phyloP scores from a whole-genome alignment of 495 filamentous ascomycete genomes.

The Xylaria sp. region DNA sequence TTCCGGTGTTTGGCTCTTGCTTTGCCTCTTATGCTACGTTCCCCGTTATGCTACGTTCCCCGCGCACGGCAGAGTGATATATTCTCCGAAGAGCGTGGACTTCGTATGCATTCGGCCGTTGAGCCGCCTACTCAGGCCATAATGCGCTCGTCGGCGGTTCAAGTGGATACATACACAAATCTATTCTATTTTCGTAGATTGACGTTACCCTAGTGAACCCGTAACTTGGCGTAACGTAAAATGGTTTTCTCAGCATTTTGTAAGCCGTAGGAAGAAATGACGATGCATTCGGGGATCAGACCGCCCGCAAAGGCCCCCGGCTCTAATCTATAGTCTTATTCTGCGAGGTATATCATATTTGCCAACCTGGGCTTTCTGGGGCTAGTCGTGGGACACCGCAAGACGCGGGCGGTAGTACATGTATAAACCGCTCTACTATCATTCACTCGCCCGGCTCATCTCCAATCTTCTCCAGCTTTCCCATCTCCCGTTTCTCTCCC shows the following conservation, averaged over 20 bases:
- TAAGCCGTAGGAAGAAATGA: constrained; percentile 5
- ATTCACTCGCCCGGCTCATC: constrained; percentile 71
- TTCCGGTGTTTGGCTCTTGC: not conserved
- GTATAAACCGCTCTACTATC: constrained; percentile 18
- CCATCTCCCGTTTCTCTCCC: constrained; percentile 91
- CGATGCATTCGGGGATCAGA: constrained; percentile 1
- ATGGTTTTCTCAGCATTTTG: constrained; percentile 12
- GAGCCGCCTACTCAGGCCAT: not conserved
- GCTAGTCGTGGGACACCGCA: constrained; percentile 7
- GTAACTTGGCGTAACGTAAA: constrained; percentile 6
- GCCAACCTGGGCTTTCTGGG: not conserved
- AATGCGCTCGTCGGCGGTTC: not conserved
- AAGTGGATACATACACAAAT: not conserved
- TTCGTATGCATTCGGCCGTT: too few relatives aligned
- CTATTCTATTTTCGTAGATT: not conserved
- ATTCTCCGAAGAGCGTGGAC: not conserved
- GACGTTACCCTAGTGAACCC: not conserved
- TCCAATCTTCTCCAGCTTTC: constrained; percentile 94
- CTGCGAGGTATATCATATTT: not conserved
- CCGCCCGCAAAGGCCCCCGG: not conserved
- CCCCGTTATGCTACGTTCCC: not conserved
- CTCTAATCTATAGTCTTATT: constrained; percentile 15
- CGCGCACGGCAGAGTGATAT: not conserved
- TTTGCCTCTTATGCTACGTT: not conserved
- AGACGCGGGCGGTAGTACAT: constrained; percentile 25